Base-by-base conservation (phyloP, 176 grass and related monocot species). In the Rhynchospora tenuis region DNA sequence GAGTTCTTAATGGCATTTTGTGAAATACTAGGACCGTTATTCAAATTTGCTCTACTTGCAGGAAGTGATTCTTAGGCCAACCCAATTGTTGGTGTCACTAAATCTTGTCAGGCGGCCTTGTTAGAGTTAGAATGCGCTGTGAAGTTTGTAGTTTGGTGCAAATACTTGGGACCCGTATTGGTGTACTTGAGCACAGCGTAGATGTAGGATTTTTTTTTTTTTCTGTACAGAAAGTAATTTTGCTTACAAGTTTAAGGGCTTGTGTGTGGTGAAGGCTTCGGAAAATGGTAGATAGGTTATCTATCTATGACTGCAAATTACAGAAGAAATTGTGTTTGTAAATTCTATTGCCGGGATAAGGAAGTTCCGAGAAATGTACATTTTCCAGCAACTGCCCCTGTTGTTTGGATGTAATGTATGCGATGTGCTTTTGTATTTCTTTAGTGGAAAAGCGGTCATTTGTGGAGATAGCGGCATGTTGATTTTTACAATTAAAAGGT, bases 1-100 rank as follows among this genome's bases (percentile, higher is more conserved):
- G 93, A 63, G 97, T 99, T 73, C 73, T 99, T 67, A 99, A 99
- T 86, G 97, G 97, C 50, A 99, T 99, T 90, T 90, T 99, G 59
- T 99, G 89, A 93, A 81, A 29, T 27, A 45, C 42, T 66, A 11
- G 22, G 12, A 45, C 33, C 56, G 77, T 64, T 90, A 81, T 78
- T 43, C 83, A 51, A 59, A 72, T 64, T 60, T 83, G 70, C 27
- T 81, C 77, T 44, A 86, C 60, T 74, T 47, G 2, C 9, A 33
- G 74, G 57, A 60, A 89, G 83, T 87, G 71, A 43, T 84, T 61
- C 43, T 85, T 56, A 66, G 61, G 80, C 59, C 57, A 46, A 63
- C 78, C 19, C 33, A 59, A 81, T 22, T 61, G 55, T 43, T 45
- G 27, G 57, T 46, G 50, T 33, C 11, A 7, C 50, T 55, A 31